These are phyloP conservation scores for Phaeotremella skinneri DNA, from an alignment of 768 basidiomycete species.

Conservation along the genomic window DNA sequence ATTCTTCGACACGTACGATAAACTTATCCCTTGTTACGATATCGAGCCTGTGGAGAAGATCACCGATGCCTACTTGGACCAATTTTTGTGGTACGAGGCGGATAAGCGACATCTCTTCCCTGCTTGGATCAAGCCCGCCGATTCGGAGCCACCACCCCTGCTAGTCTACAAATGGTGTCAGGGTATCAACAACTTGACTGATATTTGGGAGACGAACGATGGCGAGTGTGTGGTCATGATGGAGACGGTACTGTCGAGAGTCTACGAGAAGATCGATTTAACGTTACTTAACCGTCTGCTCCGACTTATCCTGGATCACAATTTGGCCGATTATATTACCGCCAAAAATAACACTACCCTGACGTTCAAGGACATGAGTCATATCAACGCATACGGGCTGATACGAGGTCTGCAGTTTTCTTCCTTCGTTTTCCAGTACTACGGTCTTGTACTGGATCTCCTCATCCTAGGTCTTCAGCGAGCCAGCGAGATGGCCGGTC, in stretches of 20 bases:
- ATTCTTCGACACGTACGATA: constrained; percentile 97
- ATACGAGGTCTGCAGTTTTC: constrained; percentile 98
- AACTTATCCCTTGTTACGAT: constrained; percentile 90
- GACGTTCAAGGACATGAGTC: constrained; percentile 97
- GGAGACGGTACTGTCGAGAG: constrained; percentile 97
- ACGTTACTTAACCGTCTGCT: constrained; percentile 92
- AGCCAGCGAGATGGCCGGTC: constrained; percentile 98
- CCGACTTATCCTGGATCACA: constrained; percentile 95
- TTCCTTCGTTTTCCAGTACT: constrained; percentile 98
- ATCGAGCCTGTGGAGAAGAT: constrained; percentile 99
- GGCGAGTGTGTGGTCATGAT: constrained; percentile 98
- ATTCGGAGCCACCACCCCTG: constrained; percentile 93
- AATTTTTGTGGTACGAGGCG: constrained; percentile 98
- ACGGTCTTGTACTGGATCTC: constrained; percentile 90
- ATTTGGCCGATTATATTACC: constrained; percentile 97
- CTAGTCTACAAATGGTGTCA: constrained; percentile 99
- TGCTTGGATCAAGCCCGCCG: constrained; percentile 97
- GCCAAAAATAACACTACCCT: constrained; percentile 95
- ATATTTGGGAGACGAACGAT: constrained; percentile 97
- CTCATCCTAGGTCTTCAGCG: constrained; percentile 95
- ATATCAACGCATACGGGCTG: constrained; percentile 93
- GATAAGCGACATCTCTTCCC: constrained; percentile 98
- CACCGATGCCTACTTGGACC: constrained; percentile 97
- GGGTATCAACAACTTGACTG: constrained; percentile 96
- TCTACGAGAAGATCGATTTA: constrained; percentile 98